Evolutionary conservation across 1,284 basidiomycete species (phyloP).

Genomic region (Sparassis latifolia): DNA sequence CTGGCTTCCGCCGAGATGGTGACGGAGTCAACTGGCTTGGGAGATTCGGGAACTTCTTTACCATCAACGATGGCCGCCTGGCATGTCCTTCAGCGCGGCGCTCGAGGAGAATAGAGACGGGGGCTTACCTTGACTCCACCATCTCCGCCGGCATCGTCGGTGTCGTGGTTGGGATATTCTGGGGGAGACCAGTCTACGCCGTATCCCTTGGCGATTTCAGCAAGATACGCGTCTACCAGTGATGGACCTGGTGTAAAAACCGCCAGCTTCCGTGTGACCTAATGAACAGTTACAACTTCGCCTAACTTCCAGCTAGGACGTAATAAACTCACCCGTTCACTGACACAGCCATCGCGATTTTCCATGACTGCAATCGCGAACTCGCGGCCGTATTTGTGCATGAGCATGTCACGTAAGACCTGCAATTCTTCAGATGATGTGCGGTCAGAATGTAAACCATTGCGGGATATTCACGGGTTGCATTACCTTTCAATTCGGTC

Average conservation of each 20-base stretch:
- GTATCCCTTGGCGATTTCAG: conserved; percentile 86
- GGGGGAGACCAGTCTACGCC: conserved; percentile 63
- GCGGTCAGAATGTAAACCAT: conserved; percentile 2
- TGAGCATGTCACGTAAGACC: conserved; percentile 84
- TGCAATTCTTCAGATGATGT: conserved; percentile 67
- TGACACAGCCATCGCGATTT: conserved; percentile 75
- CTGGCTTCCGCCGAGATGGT: conserved; percentile 27
- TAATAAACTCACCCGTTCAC: conserved; percentile 55
- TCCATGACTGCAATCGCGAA: conserved; percentile 78
- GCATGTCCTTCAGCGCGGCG: conserved; percentile 1
- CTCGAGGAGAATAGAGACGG: background rate
- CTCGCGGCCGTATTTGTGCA: conserved; percentile 90
- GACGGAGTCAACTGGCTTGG: conserved; percentile 19
- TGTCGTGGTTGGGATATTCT: conserved; percentile 15
- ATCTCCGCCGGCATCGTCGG: conserved; percentile 22
- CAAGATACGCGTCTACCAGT: conserved; percentile 82
- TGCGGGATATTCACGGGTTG: background rate
- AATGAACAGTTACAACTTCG: background rate
- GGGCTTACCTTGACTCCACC: conserved; percentile 30
- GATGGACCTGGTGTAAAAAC: conserved; percentile 64
- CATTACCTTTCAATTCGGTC: conserved; percentile 80
- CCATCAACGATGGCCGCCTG: conserved; percentile 9
- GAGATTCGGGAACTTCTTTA: conserved; percentile 10
- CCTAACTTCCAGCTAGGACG: too few relatives aligned
- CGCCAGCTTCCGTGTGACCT: conserved; percentile 71